Evolutionary conservation across 2,329 filamentous ascomycete genomes (phyloP).

Genomic region (Paraphoma sp.): DNA sequence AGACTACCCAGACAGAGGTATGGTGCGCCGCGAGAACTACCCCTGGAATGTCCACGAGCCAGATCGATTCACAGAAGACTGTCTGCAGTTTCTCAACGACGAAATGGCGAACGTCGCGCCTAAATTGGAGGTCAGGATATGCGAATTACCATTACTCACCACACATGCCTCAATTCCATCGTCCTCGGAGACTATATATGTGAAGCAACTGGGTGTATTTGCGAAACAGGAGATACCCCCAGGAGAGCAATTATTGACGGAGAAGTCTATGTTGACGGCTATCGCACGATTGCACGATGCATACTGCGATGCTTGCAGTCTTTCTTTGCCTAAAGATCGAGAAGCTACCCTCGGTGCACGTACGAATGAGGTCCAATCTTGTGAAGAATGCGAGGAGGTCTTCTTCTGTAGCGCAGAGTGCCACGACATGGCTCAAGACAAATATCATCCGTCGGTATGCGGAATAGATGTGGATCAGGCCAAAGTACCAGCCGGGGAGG

Average conservation of each 20-base stretch:
- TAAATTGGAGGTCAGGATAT: constrained; percentile 79
- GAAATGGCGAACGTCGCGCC: constrained; percentile 74
- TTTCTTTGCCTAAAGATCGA: constrained; percentile 63
- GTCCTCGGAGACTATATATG: constrained; percentile 62
- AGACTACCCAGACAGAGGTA: constrained; percentile 71
- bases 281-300: constrained; percentile 87
- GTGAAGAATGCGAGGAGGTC: constrained; percentile 63
- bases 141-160: constrained; percentile 73
- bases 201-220: constrained; percentile 87
- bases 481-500: constrained; percentile 63
- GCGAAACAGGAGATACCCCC: constrained; percentile 80
- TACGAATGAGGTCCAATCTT: constrained; percentile 49
- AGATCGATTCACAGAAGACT: constrained; percentile 61
- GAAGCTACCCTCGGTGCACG: constrained; percentile 7
- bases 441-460: constrained; percentile 67
- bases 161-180: constrained; percentile 51
- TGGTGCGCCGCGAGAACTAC: constrained; percentile 71
- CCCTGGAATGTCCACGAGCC: constrained; percentile 69
- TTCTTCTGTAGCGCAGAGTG: constrained; percentile 68
- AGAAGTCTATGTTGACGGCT: constrained; percentile 86
- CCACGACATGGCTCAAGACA: constrained; percentile 59
- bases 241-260: constrained; percentile 77
- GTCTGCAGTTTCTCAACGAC: constrained; percentile 72
- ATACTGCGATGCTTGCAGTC: constrained; percentile 88
- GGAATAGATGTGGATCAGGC: constrained; percentile 61